These are phyloP conservation scores for Polyplosphaeria fusca DNA, from an alignment of 495 filamentous ascomycete species.

Conservation along the genomic window DNA sequence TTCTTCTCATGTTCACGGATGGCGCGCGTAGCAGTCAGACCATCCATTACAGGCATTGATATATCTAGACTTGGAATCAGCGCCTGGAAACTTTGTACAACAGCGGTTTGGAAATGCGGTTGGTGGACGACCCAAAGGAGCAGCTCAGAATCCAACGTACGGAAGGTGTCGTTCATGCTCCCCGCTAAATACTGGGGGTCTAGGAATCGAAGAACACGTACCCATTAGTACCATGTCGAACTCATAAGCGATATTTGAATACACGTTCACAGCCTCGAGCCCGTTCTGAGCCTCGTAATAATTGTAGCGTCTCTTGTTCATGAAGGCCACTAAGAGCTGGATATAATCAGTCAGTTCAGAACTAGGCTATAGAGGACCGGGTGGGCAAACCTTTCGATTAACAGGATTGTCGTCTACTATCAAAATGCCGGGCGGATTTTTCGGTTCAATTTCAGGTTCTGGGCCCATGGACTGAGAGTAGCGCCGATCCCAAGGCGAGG, in stretches of 20 bases:
- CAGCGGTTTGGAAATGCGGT: no score
- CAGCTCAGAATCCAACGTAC: no score
- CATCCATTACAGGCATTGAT: slow-evolving; percentile 37
- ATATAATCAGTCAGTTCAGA: neutral
- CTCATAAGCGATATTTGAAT: neutral
- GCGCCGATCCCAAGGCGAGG: no score
- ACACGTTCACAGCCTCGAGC: slow-evolving; percentile 29
- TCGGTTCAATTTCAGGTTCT: no score
- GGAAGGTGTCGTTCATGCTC: no score
- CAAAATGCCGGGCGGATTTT: slow-evolving; percentile 3
- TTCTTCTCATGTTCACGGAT: slow-evolving; percentile 26
- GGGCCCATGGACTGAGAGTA: no score
- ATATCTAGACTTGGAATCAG: no score
- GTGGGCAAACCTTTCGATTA: slow-evolving; percentile 13
- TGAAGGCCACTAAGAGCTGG: slow-evolving; percentile 24
- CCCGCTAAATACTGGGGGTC: no score
- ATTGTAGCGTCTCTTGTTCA: slow-evolving; percentile 14
- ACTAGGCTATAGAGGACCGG: neutral
- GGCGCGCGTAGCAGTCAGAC: slow-evolving; percentile 21
- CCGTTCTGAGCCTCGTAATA: slow-evolving; percentile 32
- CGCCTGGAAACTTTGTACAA: neutral
- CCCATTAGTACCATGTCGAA: slow-evolving; percentile 31
- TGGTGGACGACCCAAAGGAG: no score
- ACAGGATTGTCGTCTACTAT: slow-evolving; percentile 29
- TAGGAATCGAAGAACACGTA: no score